A percentile compares a stretch with the other conserved stretches of the same genome.
Conservation (phyloP, 192 early-diverging fungal species). For the Spizellomyces sp. region DNA sequence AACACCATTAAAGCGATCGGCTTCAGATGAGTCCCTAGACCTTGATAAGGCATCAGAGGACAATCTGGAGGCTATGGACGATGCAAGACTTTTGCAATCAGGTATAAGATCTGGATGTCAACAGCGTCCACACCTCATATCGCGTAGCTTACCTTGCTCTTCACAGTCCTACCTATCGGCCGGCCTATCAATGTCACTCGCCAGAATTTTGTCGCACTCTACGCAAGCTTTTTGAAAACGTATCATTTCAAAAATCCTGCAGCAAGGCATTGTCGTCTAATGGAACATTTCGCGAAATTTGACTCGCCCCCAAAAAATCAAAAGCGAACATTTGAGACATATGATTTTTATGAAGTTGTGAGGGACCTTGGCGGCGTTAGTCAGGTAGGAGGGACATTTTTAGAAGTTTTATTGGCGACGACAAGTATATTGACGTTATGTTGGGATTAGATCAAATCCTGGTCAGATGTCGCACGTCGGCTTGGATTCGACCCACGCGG, state of each 20-base stretch:
- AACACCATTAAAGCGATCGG: too few species aligned
- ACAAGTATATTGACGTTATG: neutral
- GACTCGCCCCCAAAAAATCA: conserved; percentile 42
- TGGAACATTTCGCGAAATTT: conserved; percentile 45
- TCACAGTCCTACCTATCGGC: too few species aligned
- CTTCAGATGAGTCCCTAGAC: too few species aligned
- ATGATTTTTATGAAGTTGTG: conserved; percentile 35
- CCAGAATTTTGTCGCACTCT: conserved; percentile 27
- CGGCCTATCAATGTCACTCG: conserved; percentile 23
- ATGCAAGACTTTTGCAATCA: too few species aligned
- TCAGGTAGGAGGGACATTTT: conserved; percentile 22
- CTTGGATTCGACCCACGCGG: conserved; percentile 46
- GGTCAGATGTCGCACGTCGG: conserved; percentile 41
- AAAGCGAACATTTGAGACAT: conserved; percentile 39
- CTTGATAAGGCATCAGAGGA: too few species aligned
- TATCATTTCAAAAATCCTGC: conserved; percentile 33
- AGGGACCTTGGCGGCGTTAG: conserved; percentile 36
- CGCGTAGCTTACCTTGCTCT: too few species aligned
- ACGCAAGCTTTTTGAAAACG: conserved; percentile 29
- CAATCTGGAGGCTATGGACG: too few species aligned
- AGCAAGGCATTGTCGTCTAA: conserved; percentile 21
- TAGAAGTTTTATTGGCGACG: neutral
- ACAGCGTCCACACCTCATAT: too few species aligned
- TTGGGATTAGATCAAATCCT: conserved; percentile 30
- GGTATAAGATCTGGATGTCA: too few species aligned